Conservation (phyloP, 495 filamentous ascomycete species). For the Penicillium lagena region DNA sequence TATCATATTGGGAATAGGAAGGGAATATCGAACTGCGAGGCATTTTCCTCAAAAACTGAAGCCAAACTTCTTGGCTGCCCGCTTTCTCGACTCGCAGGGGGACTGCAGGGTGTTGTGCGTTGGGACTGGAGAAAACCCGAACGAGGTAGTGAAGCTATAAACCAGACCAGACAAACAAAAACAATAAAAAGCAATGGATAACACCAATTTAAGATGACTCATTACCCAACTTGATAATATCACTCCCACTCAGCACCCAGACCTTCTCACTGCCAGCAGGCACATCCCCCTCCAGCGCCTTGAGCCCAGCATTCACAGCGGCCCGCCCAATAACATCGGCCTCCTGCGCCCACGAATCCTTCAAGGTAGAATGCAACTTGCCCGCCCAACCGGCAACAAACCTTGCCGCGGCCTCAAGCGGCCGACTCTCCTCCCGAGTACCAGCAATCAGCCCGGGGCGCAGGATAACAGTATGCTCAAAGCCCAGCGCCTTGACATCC, state of each 20-base stretch:
- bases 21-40: no score
- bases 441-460: slow-evolving; percentile 73
- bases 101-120: no score
- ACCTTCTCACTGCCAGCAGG: slow-evolving; percentile 38
- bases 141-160: no score
- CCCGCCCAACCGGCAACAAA: slow-evolving; percentile 44
- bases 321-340: slow-evolving; percentile 67
- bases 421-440: slow-evolving; percentile 51
- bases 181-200: no score
- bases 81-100: no score
- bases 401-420: slow-evolving; percentile 39
- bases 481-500: slow-evolving; percentile 60
- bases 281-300: slow-evolving; percentile 41
- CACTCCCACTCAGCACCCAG: slow-evolving; percentile 30
- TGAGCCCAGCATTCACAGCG: slow-evolving; percentile 50
- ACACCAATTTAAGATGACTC: slow-evolving; percentile 3
- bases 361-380: slow-evolving; percentile 46
- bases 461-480: slow-evolving; percentile 68
- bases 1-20: no score
- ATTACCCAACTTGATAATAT: slow-evolving; percentile 31
- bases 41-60: no score
- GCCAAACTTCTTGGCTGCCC: no score
- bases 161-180: no score
- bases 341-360: slow-evolving; percentile 69
- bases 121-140: no score